Evolutionary conservation across 108 stramenopile species (phyloP).

Genomic region (Cyclotella kingstonii): DNA sequence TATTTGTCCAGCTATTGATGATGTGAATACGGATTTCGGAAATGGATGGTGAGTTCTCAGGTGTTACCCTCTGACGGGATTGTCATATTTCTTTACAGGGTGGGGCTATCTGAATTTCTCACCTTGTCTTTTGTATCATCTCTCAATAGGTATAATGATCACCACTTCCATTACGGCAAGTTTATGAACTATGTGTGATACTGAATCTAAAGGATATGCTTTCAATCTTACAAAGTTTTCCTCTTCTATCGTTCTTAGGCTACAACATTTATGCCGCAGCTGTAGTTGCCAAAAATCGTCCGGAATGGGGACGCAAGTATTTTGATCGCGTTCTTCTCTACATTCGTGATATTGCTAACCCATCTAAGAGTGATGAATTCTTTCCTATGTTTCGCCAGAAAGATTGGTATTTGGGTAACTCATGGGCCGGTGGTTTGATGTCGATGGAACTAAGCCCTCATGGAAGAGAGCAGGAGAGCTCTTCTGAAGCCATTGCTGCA

Average conservation of each 20-base stretch:
- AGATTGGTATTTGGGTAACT: conserved; percentile 87
- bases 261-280: conserved; percentile 93
- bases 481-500: conserved; percentile 90
- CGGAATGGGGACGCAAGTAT: conserved; percentile 80
- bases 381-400: conserved; percentile 91
- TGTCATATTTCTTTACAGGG: no score
- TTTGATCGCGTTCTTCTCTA: conserved; percentile 81
- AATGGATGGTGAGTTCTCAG: conserved; percentile 47
- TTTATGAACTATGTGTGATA: background rate
- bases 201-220: background rate
- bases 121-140: no score
- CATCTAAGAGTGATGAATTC: conserved; percentile 68
- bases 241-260: conserved; percentile 38
- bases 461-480: conserved; percentile 94
- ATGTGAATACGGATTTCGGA: conserved; percentile 89
- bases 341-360: conserved; percentile 93
- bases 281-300: conserved; percentile 81
- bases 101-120: no score
- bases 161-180: conserved; percentile 31
- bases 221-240: background rate
- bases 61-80: no score
- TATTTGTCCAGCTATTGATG: conserved; percentile 82
- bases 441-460: conserved; percentile 75
- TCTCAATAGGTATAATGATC: conserved; percentile 7
- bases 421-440: conserved; percentile 92